Evolutionary conservation across 257 asterid species (phyloP), one percentile per base, ranked within the genome.

Genomic region (Parsonsia alboflavescens): DNA sequence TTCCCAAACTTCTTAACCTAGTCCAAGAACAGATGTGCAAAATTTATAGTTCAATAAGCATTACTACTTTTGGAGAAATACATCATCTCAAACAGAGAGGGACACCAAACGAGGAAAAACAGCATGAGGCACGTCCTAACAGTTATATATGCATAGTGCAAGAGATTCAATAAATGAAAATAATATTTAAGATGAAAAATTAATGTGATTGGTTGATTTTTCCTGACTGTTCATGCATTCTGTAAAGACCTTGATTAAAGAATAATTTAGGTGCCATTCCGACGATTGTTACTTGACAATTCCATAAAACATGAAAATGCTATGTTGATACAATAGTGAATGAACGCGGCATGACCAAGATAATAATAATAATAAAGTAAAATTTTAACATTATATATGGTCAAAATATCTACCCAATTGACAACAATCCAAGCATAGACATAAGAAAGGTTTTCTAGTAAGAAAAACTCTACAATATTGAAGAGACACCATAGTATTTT

Each of bases 1-100:
- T 82, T 89, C 78, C 99, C 99, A 73, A 92, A 95, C 89, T 84
- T 92, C 89, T 91, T 92, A 75, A 95, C 99, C 99, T 95, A 82
- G 76, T 80, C 42, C 52, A 79, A 52, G 66, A 68, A 21, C 46
- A 57, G 52, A 63, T 42, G 21, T 28, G 22, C 45, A 62, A 28
- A 66, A 46, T 59, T 46, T 16, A 62, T 49, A 39, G 49, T 22
- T 59, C 16, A 26, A 54, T 12, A 57, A 33, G 33, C 19, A 78
- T 28, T 28, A 7, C 13, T 65, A 58, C 6, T 10, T 17, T 6
- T 3, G 33, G 33, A 57, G 22, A 42, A 58, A 44, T 7, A 52
- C 21, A 52, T 16, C 16, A 50, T 6, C 58, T 52, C 5, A 22
- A 12, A 15, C 9, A 19, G 49, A 5, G 12, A 4, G 30, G 12